Evolutionary conservation across 1,139 yeast genomes (phyloP), one percentile per base, ranked within the genome.

Genomic region (Scheffersomyces segobiensis): DNA sequence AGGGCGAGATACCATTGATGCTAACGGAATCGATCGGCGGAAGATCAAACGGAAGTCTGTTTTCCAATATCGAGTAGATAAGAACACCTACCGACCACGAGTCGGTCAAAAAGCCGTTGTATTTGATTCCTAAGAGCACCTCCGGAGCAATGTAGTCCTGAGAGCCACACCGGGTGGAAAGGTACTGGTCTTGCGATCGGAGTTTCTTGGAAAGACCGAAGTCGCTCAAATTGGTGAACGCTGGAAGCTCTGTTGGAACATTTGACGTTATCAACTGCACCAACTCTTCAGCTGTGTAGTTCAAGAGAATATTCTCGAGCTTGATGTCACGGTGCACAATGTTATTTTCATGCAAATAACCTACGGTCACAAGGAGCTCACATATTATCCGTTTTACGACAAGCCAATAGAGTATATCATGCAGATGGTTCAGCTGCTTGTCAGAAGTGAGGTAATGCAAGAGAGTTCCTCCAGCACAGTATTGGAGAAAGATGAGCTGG

Each of bases 121-220:
- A 95, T 20, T 91, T 88, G 59, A 91, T 80, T 0, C 98, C 98
- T 87, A 95, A 86, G 50, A 95, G 77, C 47, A 95, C 77, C 71
- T 95, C 99, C 0, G 98, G 99, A 0, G 97, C 88, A 2, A 95
- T 97, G 66, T 95, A 95, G 71, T 95, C 98, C 63, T 92, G 97
- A 0, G 97, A 90, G 0, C 99, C 99, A 73, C 99, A 95, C 59
- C 98, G 76, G 0, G 98, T 93, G 2, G 89, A 81, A 39, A 96
- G 79, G 58, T 88, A 66, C 50, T 93, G 91, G 61, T 83, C 79
- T 0, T 76, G 78, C 1, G 84, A 82, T 53, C 83, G 84, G 21
- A 93, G 81, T 56, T 80, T 77, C 65, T 92, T 87, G 17, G 97
- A 89, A 32, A 95, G 80, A 0, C 99, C 99, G 73, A 95, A 87